Evolutionary conservation across 805 yeast genomes (phyloP).

Genomic region (Nadsonia fulvescens): DNA sequence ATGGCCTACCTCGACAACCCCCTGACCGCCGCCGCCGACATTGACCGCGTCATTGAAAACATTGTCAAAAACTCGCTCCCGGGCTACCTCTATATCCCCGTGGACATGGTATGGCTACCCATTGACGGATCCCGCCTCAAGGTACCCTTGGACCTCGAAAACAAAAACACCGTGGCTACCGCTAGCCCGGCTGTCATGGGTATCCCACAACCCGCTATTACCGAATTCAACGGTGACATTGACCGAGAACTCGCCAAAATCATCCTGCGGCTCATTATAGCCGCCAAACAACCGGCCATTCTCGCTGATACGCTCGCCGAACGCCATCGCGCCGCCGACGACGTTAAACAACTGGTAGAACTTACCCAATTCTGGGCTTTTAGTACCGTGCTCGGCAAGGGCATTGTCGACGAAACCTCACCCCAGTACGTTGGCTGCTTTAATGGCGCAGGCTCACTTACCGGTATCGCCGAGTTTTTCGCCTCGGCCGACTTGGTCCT

Average conservation of each 20-base stretch:
- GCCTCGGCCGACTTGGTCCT: constrained; percentile 48
- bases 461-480: constrained; percentile 29
- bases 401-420: constrained; percentile 52
- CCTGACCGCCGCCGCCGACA: constrained; percentile 32
- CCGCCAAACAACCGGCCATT: constrained; percentile 40
- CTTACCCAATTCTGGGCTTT: constrained; percentile 35
- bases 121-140: constrained; percentile 24
- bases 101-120: constrained; percentile 29
- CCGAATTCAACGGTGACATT: too few relatives aligned
- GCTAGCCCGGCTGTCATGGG: too few relatives aligned
- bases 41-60: constrained; percentile 46
- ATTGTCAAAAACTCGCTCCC: constrained; percentile 50
- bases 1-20: constrained; percentile 31
- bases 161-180: constrained; percentile 14
- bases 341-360: constrained; percentile 31
- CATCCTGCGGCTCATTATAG: constrained; percentile 34
- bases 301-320: constrained; percentile 55
- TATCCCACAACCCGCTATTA: constrained; percentile 21
- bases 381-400: constrained; percentile 53
- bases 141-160: constrained; percentile 17
- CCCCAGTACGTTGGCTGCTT: constrained; percentile 53
- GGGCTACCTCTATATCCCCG: constrained; percentile 66
- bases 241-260: too few relatives aligned
- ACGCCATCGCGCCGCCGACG: constrained; percentile 30
- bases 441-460: constrained; percentile 38